A percentile compares a stretch with the other conserved stretches of the same genome.
Conservation (phyloP, 441 rosid species). For the Jatropha multifida region DNA sequence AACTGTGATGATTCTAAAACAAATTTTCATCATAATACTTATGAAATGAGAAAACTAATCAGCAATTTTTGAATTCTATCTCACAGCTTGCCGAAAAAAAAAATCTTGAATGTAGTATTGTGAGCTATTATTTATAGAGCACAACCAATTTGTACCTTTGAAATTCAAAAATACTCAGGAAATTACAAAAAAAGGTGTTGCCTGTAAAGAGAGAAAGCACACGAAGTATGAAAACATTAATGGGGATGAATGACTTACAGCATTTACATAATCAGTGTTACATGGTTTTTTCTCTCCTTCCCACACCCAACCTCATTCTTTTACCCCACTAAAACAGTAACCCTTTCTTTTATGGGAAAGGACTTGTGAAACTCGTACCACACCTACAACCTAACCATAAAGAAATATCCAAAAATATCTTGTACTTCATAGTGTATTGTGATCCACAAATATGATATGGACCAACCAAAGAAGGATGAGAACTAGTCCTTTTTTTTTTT, state of each 20-base stretch:
- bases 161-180: too few species aligned
- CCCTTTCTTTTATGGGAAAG: background rate
- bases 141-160: too few species aligned
- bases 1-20: background rate
- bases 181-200: too few species aligned
- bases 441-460: background rate
- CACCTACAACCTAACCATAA: too few species aligned
- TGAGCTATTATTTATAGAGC: too few species aligned
- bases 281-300: background rate
- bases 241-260: background rate
- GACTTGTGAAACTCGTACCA: background rate
- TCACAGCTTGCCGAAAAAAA: background rate
- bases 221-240: background rate
- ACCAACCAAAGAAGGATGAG: background rate
- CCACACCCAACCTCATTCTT: background rate
- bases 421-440: background rate
- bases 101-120: background rate
- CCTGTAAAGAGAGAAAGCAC: too few species aligned
- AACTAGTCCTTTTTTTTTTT: too few species aligned
- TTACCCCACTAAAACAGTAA: background rate
- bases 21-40: background rate
- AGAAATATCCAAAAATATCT: background rate
- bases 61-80: background rate
- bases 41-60: background rate
- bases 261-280: background rate